phyloP scores from a whole-genome alignment of 768 basidiomycete genomes.

The Cubamyces lactineus region DNA sequence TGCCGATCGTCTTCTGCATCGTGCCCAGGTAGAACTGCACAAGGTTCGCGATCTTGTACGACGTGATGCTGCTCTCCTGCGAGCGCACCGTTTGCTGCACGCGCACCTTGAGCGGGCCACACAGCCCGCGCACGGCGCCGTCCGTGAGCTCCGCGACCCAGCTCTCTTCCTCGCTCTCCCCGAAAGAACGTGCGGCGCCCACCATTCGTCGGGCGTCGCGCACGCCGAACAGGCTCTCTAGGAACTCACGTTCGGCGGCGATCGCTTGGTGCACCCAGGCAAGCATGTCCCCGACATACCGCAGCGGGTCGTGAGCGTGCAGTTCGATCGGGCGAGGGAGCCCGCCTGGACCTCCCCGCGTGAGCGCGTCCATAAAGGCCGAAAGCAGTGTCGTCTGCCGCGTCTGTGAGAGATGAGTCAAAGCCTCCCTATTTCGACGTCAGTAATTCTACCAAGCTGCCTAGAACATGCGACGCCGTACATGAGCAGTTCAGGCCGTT shows the following conservation, averaged over 20 bases:
- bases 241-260: constrained; percentile 92
- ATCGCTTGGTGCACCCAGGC: constrained; percentile 98
- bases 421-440: constrained; percentile 64
- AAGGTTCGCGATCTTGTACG: constrained; percentile 94
- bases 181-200: constrained; percentile 62
- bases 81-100: constrained; percentile 93
- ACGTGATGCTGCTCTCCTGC: constrained; percentile 90
- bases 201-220: constrained; percentile 71
- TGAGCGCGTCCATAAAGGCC: constrained; percentile 86
- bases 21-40: constrained; percentile 93
- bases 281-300: constrained; percentile 98
- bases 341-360: constrained; percentile 83
- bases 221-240: constrained; percentile 84
- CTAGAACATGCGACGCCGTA: constrained; percentile 37
- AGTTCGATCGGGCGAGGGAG: constrained; percentile 93
- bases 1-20: constrained; percentile 90
- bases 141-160: constrained; percentile 85
- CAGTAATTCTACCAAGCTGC: neutral
- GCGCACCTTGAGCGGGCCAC: constrained; percentile 89
- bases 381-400: constrained; percentile 80
- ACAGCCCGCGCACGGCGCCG: constrained; percentile 77
- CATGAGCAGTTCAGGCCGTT: constrained; percentile 78
- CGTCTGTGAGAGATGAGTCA: constrained; percentile 75
- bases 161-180: constrained; percentile 66
- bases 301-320: constrained; percentile 95